phyloP scores from a whole-genome alignment of 2,329 filamentous ascomycete species.

The Trichoderma endophyticum region DNA sequence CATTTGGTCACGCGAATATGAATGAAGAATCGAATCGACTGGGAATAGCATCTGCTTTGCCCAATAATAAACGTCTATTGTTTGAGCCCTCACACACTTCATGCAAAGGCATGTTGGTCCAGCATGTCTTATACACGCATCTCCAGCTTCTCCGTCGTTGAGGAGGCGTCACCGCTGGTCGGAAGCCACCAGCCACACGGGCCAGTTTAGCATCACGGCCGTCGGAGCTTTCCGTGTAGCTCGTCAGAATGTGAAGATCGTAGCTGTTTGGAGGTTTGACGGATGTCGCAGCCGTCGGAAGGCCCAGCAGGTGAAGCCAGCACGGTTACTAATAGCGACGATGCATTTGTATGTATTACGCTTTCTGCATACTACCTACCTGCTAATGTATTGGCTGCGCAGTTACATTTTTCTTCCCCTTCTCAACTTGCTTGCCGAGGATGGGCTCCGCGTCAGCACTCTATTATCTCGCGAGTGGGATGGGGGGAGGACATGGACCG shows the following conservation, averaged over 20 bases:
- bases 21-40: neutral
- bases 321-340: neutral
- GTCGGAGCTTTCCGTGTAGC: neutral
- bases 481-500: too few species aligned
- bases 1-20: neutral
- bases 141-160: neutral
- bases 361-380: neutral
- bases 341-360: neutral
- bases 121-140: neutral
- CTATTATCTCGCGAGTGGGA: neutral
- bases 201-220: neutral
- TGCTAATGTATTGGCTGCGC: neutral
- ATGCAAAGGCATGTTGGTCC: neutral
- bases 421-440: neutral
- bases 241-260: neutral
- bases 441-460: neutral
- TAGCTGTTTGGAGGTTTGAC: neutral
- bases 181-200: neutral
- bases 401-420: neutral
- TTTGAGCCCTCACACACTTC: neutral
- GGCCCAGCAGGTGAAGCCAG: neutral
- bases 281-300: slow-evolving; percentile 10
- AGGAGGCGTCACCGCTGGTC: neutral
- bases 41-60: neutral
- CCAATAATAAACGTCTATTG: neutral